Base-by-base conservation (phyloP, 2,329 filamentous ascomycete species). In the Domatiomyces globalis region DNA sequence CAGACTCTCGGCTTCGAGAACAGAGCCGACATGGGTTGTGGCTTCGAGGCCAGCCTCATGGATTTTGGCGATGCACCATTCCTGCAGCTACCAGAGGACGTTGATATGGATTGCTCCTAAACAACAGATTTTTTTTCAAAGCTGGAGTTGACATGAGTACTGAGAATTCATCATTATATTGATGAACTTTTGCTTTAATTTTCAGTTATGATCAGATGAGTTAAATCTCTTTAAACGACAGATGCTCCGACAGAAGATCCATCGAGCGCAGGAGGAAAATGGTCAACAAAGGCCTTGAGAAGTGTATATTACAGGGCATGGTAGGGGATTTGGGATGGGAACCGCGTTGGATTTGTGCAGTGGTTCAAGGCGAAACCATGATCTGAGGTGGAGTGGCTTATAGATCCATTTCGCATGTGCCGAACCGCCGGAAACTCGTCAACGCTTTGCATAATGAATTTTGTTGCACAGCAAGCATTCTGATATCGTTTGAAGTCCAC, bases 41-140 rank as follows among this genome's bases (percentile, higher is more conserved):
- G 59, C 45, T 55, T 64, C 66, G 65, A 67, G 45, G 49, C 66
- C 8, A 64, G 66, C 50, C 48, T 55, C 18, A 57, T 53, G 46
- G 70, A 72, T 58, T 72, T 74, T 57, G 71, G 68, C 45, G 71
- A 74, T 46, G 68, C 71, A 4, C 51, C 63, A 2, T 74, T 74
- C 53, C 60, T 74, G 49, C 63, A 67, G 43, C 62, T 65, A 50
- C 64, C 64, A 42, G 69, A 71, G 45, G 70, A 72, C 52, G 59
- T 69, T 56, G 54, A 65, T 55, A 67, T 67, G 67, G 59, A 67
- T 57, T 68, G 59, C 46, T 63, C 62, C 52, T 68, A 49, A 59
- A 48, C 8, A 12, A 43, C 6, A 27, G 18, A 36, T 49, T 15
- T 33, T n/a, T 10, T 42, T 17, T 15, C 10, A 33, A 36, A 10